Base-by-base conservation (phyloP, 148 eudicot species). In the Silene latifolia region DNA sequence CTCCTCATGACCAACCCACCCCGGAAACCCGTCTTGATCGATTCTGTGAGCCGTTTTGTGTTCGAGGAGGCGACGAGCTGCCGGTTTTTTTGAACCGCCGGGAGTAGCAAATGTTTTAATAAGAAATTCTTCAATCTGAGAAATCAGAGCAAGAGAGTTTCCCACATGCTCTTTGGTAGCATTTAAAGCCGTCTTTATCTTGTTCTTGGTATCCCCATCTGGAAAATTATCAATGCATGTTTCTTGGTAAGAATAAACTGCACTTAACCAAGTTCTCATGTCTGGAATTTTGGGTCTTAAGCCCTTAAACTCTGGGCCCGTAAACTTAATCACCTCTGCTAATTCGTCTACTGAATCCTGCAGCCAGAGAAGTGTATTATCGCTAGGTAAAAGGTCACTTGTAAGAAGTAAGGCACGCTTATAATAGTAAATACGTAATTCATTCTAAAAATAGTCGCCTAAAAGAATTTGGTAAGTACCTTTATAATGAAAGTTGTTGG, bases 171-270 rank as follows among this genome's bases (percentile, higher is more conserved):
- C 89, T 69, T 80, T 77, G 0, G 88, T 64, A 19, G 42, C 76
- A 21, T 84, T 86, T 35, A 94, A 68, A 8, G 82, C 74, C 9
- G 67, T 77, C 74, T 81, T 53, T 71, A 90, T 39, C 29, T 75
- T 63, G 15, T 64, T 44, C 87, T 85, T 86, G 24, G 79, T 29
- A 18, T 83, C 77, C 0, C 88, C 96, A 4, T 88, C 87, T 0
- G 95, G 90, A 47, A 91, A 83, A 0, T 88, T 93, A 53, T 91
- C 98, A 8, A 91, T 65, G 72, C 98, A 94, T 0, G 93, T 90
- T 23, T 89, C 86, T 71, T 89, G 91, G 76, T 94, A 94, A 2
- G 96, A 85, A 70, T 89, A 75, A 0, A 89, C 98, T 0, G 98
- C 98, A 58, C 98, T 94, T 19, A 94, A 65, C 96, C 93, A 90